Evolutionary conservation across 352 stramenopile genomes (phyloP), one percentile per base, ranked within the genome.

Genomic region (Phytophthora rubi): DNA sequence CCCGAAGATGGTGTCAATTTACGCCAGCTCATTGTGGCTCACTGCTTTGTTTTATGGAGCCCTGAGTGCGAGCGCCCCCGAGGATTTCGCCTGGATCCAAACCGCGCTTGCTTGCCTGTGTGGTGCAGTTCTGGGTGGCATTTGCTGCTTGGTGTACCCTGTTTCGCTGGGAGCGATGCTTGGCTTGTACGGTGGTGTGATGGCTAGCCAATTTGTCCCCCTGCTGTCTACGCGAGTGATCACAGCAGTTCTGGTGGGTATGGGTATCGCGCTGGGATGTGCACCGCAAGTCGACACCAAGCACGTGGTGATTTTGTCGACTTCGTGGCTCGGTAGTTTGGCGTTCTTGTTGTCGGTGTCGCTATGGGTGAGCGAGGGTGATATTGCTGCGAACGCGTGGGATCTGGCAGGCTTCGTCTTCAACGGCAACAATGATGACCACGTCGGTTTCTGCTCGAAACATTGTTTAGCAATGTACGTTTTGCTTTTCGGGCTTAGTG

Each of bases 341-440:
- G 76, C 75, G 13, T 76, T 97, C 47, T 60, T 93, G 30, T 74
- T 90, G 39, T 93, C 86, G n/a, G 63, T 92, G 30, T 93, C 88
- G n/a, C 57, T 88, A 6, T 95, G 85, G 83, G 69, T 91, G 48
- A 82, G 71, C 39, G 33, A 86, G 45, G 86, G 84, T 8, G 75
- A 90, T 10, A 82, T 94, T 44, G 79, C 83, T 0, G 54, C 68
- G 10, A 94, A 91, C 45, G 59, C 91, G 21, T 94, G 85, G 85
- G 57, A 78, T 16, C 68, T 93, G 16, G 83, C 85, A n/a, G 81
- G 86, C 1, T 90, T 84, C 53, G 69, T 95, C 6, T 78, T 95
- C 54, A 88, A 80, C 13, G 88, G 83, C 13, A 59, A 80, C 21
- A 78, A 64, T 5, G 81, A 79, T 57, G 62, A 67, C 30, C 75